Base-by-base conservation (phyloP, 2,329 filamentous ascomycete species). In the Cladosporium phlei region DNA sequence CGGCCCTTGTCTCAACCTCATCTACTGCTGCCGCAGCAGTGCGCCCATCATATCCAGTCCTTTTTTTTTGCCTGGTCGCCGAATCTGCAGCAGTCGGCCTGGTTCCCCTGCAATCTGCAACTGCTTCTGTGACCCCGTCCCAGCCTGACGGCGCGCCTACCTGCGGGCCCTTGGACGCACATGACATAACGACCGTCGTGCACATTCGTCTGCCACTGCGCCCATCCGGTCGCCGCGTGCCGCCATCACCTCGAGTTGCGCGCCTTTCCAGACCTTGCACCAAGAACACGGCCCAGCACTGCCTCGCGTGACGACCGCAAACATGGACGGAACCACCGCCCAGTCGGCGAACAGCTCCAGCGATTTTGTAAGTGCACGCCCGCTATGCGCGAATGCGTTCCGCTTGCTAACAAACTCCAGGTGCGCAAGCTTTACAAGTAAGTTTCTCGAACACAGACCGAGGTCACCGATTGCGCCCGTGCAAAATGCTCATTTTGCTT, bases 401-500 rank as follows among this genome's bases (percentile, higher is more conserved):
- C 45, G 34, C 14, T 16, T 21, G 35, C 42, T 55, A 47, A 52
- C 43, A 64, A 16, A n/a, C 21, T 19, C 58, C 59, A 96, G 90
- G 90, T 97, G 72, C 89, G 91, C 75, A 97, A 97, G 73, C 76
- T 97, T 56, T 97, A 96, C 78, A 95, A 95, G 91, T 97, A 83
- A 70, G 78, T 69, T 25, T 24, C n/a, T 11, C 30, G 5, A n/a
- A 38, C 34, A 17, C n/a, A n/a, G n/a, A n/a, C n/a, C n/a, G n/a
- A n/a, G n/a, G n/a, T n/a, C n/a, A n/a, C n/a, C 32, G 38, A 44
- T 28, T 20, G 47, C 50, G 37, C 48, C 21, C 28, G 21, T 21
- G 33, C 34, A 30, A n/a, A 16, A 5, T 34, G 32, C 42, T 45
- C 24, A 45, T 29, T 17, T 14, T 47, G 27, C 25, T 20, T 24